Conservation (phyloP, 805 yeast genomes). For the Saccharomycopsis sp. region DNA sequence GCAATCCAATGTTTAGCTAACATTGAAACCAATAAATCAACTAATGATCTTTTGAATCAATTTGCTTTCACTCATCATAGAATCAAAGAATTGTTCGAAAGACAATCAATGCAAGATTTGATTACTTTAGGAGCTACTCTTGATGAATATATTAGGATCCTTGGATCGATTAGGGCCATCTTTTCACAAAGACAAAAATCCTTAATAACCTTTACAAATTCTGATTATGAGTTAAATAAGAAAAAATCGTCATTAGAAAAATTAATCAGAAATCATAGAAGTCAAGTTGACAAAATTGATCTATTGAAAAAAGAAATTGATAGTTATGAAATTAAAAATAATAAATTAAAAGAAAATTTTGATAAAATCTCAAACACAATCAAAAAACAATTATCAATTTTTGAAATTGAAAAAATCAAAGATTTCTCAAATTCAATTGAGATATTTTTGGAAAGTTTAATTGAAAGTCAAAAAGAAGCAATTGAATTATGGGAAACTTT, state of each 20-base stretch:
- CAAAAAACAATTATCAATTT: constrained; percentile 50
- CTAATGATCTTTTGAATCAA: constrained; percentile 52
- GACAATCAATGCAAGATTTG: constrained; percentile 77
- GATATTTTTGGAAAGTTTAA: constrained; percentile 78
- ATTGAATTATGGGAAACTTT: constrained; percentile 86
- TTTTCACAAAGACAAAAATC: constrained; percentile 65
- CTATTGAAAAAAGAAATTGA: constrained; percentile 49
- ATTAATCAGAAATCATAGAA: constrained; percentile 30
- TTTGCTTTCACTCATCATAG: constrained; percentile 66
- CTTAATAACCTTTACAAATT: constrained; percentile 32
- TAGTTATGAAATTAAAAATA: constrained; percentile 41
- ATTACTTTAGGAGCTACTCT: constrained; percentile 77
- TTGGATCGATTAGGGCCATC: constrained; percentile 63
- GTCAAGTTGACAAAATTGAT: constrained; percentile 55
- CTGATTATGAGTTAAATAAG: constrained; percentile 38
- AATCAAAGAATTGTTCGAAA: constrained; percentile 61
- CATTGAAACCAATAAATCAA: constrained; percentile 60
- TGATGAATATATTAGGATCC: constrained; percentile 75
- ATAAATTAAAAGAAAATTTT: constrained; percentile 46
- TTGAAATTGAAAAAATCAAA: constrained; percentile 65
- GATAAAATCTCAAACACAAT: constrained; percentile 56
- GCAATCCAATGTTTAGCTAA: constrained; percentile 52
- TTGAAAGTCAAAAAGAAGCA: constrained; percentile 88
- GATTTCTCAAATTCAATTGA: constrained; percentile 88
- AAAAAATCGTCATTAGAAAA: constrained; percentile 38